Conservation (phyloP, 1,284 basidiomycete species). For the Malassezia equina region DNA sequence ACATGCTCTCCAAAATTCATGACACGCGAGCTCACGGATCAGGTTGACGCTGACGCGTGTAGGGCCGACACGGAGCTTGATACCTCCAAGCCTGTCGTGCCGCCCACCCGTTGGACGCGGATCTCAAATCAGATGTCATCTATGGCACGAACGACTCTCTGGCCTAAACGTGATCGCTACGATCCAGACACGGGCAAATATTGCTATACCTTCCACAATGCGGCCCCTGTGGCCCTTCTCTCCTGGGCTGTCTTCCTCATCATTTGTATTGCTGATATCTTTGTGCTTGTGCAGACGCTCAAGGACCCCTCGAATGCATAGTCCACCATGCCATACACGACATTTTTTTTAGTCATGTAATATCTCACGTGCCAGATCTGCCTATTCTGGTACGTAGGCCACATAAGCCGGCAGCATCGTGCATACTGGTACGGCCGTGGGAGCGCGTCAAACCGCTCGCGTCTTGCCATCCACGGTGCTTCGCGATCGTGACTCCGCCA, state of each 20-base stretch:
- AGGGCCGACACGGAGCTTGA: too few relatives aligned
- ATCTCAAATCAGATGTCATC: not conserved
- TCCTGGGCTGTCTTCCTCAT: constrained; percentile 12
- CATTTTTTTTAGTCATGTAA: not conserved
- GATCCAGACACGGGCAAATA: constrained; percentile 1
- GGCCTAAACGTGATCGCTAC: not conserved
- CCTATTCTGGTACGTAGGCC: not conserved
- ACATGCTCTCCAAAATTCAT: constrained; percentile 22
- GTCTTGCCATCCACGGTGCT: not conserved
- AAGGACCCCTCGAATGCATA: constrained; percentile 13
- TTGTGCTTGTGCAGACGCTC: constrained; percentile 3
- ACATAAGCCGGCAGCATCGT: constrained; percentile 1
- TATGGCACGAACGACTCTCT: not conserved
- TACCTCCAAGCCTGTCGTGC: not conserved
- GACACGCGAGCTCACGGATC: constrained; percentile 7
- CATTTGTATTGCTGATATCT: constrained; percentile 17
- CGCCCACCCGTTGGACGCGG: not conserved
- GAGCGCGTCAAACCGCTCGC: not conserved
- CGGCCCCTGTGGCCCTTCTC: not conserved
- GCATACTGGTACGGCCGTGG: not conserved
- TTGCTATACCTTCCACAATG: constrained; percentile 7
- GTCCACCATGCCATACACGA: not conserved
- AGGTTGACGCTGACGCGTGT: not conserved
- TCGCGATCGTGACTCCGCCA: not conserved
- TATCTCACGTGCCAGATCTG: not conserved